Evolutionary conservation across 805 yeast species (phyloP), one percentile per base, ranked within the genome.

Genomic region (Clavispora vitiphila): DNA sequence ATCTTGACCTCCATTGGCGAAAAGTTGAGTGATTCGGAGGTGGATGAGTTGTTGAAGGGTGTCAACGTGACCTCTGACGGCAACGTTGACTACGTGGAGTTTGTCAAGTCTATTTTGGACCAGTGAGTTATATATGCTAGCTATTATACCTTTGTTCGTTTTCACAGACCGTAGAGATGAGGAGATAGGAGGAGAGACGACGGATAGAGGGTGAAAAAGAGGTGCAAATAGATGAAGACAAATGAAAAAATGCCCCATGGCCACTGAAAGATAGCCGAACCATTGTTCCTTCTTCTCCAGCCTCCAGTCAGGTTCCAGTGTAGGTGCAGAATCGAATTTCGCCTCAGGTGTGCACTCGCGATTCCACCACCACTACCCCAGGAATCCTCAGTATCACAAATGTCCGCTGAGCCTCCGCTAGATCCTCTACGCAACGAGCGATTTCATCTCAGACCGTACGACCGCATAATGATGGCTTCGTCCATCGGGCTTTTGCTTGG

Each of bases 1-100:
- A 89, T 93, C 62, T 75, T 93, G 59, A 93, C 99, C 25, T 85
- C 96, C 6, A 81, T 93, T 54, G 99, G 99, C 46, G 99, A 93
- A 67, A 90, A 90, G 67, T 72, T 93, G 54, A 66, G 85, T 12
- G 96, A 89, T 54, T 72, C 80, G 34, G 99, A 93, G 68, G 97
- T 93, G 40, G 97, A 91, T 56, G 99, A 95, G 66, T 77, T 93
- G 55, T 77, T 93, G 59, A 93, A 91, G 69, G 98, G 98, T 50
- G 95, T 95, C 44, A 86, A 84, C 55, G 90, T 90, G 42, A 88
- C 96, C 39, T 77, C 87, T 52, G 97, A 93, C 49, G 96, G 96
- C 42, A 87, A 86, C 57, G 95, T 93, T 44, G 96, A 93, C 66
- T 93, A 93, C 61, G 89, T 85, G 39, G 95, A 89, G 62, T 91